phyloP scores from a whole-genome alignment of 805 yeast genomes.

The Starmerella floricola region DNA sequence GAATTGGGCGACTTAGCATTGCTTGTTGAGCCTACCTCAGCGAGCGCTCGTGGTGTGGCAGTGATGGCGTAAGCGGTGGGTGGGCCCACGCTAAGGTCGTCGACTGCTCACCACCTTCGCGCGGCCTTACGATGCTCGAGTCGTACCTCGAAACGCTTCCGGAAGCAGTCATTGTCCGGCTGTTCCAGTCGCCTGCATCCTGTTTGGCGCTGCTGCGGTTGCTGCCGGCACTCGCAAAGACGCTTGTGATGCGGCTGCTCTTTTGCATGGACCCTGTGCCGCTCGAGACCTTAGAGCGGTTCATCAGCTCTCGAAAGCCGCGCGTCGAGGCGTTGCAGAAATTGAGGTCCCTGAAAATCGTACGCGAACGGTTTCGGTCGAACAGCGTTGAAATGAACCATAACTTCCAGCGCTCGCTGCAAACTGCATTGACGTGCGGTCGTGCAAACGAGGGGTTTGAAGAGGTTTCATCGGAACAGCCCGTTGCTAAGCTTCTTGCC shows the following conservation, averaged over 20 bases:
- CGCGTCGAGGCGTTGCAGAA: constrained; percentile 60
- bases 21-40: no score
- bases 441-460: constrained; percentile 60
- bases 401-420: constrained; percentile 60
- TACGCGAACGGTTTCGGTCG: constrained; percentile 42
- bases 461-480: constrained; percentile 37
- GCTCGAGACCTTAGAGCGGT: constrained; percentile 52
- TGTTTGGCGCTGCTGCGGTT: constrained; percentile 86
- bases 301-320: constrained; percentile 55
- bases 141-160: constrained; percentile 86
- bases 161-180: constrained; percentile 65
- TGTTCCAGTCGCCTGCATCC: constrained; percentile 84
- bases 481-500: constrained; percentile 46
- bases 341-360: constrained; percentile 60
- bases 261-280: constrained; percentile 67
- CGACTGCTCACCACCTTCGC: no score
- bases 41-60: no score
- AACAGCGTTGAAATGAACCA: constrained; percentile 49
- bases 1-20: no score
- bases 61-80: neutral
- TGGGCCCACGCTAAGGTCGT: neutral
- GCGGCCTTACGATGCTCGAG: constrained; percentile 36
- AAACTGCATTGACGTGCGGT: constrained; percentile 77
- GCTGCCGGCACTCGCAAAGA: constrained; percentile 79
- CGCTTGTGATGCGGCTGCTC: constrained; percentile 74